phyloP scores from a whole-genome alignment of 2,329 filamentous ascomycete species.

The Zelopaecilomyces penicillatus region DNA sequence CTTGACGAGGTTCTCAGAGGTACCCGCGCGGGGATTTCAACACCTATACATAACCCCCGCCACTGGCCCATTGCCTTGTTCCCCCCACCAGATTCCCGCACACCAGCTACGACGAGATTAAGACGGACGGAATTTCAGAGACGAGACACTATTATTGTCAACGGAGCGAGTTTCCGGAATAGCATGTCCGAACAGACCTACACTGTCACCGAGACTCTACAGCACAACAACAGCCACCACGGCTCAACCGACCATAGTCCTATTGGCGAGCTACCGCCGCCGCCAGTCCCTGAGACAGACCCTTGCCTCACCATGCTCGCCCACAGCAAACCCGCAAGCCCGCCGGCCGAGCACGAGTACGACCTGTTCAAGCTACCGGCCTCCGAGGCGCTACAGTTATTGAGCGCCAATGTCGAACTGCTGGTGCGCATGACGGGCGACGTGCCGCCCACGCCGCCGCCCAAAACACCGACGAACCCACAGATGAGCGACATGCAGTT shows the following conservation, averaged over 20 bases:
- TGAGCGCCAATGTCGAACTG: conserved; percentile 64
- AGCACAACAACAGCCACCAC: conserved; percentile 7
- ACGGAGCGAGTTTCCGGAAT: too few species aligned
- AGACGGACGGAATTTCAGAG: too few species aligned
- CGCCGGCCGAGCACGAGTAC: conserved; percentile 30
- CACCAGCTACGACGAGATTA: too few species aligned
- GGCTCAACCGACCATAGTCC: conserved; percentile 4
- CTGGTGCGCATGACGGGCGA: conserved; percentile 69
- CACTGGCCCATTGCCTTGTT: too few species aligned
- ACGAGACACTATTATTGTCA: too few species aligned
- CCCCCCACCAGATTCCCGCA: too few species aligned
- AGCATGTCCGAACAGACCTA: conserved; percentile 3
- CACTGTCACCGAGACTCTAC: conserved; percentile 1
- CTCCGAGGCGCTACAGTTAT: conserved; percentile 66
- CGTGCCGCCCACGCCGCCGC: conserved; percentile 69
- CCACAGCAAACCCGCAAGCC: conserved; percentile 9
- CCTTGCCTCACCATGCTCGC: conserved; percentile 20
- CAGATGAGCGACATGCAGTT: conserved; percentile 56
- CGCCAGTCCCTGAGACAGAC: conserved; percentile 35
- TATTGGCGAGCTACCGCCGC: conserved; percentile 24
- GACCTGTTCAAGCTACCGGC: conserved; percentile 68
- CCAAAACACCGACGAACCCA: conserved; percentile 53
- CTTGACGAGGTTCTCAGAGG: not conserved
- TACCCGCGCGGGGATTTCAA: too few species aligned
- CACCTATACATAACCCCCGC: too few species aligned